Conservation (phyloP, 306 rosid species). For the Sindora glabra region DNA sequence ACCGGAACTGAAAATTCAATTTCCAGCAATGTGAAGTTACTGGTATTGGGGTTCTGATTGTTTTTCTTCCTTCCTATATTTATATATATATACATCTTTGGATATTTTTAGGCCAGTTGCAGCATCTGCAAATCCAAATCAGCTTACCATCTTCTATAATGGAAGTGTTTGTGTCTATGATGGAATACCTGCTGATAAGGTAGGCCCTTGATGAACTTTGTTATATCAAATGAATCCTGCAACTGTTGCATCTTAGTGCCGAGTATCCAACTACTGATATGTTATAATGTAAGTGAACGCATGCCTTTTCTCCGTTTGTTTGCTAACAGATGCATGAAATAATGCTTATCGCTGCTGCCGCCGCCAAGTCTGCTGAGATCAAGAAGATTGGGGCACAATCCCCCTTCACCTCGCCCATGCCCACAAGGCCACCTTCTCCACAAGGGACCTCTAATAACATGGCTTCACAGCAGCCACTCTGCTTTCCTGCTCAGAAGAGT, state of each 20-base stretch:
- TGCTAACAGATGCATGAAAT: conserved; percentile 48
- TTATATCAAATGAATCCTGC: neutral
- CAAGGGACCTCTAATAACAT: conserved; percentile 31
- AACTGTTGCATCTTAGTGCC: neutral
- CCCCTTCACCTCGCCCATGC: conserved; percentile 30
- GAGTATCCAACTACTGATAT: neutral
- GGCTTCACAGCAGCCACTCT: conserved; percentile 36
- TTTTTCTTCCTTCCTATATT: too few relatives aligned
- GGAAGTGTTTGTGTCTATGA: conserved; percentile 54
- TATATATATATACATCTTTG: too few relatives aligned
- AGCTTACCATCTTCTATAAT: conserved; percentile 46
- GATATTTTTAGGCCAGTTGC: conserved; percentile 32
- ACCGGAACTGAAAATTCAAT: neutral
- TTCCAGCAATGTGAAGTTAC: neutral
- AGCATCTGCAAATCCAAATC: conserved; percentile 30
- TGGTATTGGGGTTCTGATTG: neutral
- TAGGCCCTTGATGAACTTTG: neutral
- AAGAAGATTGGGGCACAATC: conserved; percentile 32
- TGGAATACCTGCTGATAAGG: conserved; percentile 61
- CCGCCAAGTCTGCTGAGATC: conserved; percentile 41
- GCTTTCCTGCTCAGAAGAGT: conserved; percentile 43
- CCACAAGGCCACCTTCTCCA: conserved; percentile 27
- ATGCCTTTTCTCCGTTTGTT: neutral
- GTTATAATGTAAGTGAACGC: neutral
- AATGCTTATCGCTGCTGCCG: conserved; percentile 36